Base-by-base conservation (phyloP, 208 protist species). In the Blechomonas ayalai region DNA sequence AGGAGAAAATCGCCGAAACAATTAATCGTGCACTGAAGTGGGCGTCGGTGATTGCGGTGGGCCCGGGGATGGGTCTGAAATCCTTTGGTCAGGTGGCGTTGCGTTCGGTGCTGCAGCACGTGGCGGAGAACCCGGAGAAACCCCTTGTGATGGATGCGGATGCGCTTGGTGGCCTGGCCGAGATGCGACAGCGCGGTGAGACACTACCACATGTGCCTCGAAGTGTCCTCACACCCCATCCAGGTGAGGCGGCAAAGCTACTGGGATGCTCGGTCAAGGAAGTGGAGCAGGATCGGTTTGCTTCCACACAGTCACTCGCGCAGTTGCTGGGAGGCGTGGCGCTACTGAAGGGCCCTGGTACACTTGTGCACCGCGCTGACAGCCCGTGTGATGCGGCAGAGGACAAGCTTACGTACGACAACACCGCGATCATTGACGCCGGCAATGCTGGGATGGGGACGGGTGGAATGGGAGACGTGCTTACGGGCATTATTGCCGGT, bases 401-500 rank as follows among this genome's bases (percentile, higher is more conserved):
- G 12, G 12, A 23, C 19, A 19, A 16, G 12, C 15, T 53, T 19
- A 16, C 53, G 4, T 46, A 28, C 22, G 7, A 44, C 12, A 23
- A 27, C 23, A 66, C 44, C 35, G 66, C 77, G n/a, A 65, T 87
- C 5, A 49, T 83, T 5, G 77, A 92, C 43, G 84, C 73, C 3
- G 84, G 84, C 24, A 92, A 89, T 49, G 66, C 70, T 2, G 84
- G 79, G n/a, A 92, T 92, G 84, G 79, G 71, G 10, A 74, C 61
- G 12, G 84, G 84, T 27, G 84, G 84, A 26, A 83, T 85, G 71
- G 84, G 84, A 0, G 84, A 92, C 59, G 74, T 87, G 6, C 65
- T 92, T 10, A 89, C 77, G 0, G 84, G 84, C 1, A 39, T 83
- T 5, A 44, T 87, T 25, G 72, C 67, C 0, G 70, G 64, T 0